Conservation (phyloP, 1,284 basidiomycete species). For the Grifola frondosa region DNA sequence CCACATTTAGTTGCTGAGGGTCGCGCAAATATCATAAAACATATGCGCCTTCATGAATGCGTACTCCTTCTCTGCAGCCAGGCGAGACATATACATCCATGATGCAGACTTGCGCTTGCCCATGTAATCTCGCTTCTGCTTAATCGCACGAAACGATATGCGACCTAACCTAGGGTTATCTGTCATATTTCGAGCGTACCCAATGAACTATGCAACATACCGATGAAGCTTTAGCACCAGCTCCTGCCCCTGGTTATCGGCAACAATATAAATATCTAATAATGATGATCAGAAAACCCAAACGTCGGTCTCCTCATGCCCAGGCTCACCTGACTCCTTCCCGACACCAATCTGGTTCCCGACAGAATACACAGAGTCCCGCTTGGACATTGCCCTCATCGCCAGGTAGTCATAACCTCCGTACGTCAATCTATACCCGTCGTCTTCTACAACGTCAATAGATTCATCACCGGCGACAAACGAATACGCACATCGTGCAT, state of each 20-base stretch:
- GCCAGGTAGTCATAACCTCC: conserved; percentile 97
- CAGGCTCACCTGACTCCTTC: conserved; percentile 83
- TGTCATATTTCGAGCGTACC: conserved; percentile 1
- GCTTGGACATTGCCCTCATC: conserved; percentile 88
- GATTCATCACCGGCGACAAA: not conserved
- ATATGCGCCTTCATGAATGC: conserved; percentile 91
- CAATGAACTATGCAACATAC: conserved; percentile 39
- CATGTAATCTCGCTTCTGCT: conserved; percentile 95
- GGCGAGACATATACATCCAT: conserved; percentile 99
- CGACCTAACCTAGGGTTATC: conserved; percentile 76
- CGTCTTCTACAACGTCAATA: conserved; percentile 56
- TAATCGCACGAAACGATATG: conserved; percentile 96
- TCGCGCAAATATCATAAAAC: not conserved
- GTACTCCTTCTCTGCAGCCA: conserved; percentile 97
- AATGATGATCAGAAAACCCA: conserved; percentile 1
- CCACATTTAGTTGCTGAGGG: not conserved
- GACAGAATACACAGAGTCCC: conserved; percentile 84
- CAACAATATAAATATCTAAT: conserved; percentile 91
- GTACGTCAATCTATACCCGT: conserved; percentile 96
- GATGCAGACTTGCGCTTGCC: conserved; percentile 94
- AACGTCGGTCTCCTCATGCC: not conserved
- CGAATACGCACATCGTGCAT: conserved; percentile 75
- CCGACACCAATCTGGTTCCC: conserved; percentile 98
- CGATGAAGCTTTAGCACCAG: conserved; percentile 92
- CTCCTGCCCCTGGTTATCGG: conserved; percentile 78